A percentile compares a stretch with the other conserved stretches of the same genome.
These are phyloP conservation scores for Trametopsis cervina DNA, from an alignment of 768 basidiomycete genomes.

Conservation along the genomic window DNA sequence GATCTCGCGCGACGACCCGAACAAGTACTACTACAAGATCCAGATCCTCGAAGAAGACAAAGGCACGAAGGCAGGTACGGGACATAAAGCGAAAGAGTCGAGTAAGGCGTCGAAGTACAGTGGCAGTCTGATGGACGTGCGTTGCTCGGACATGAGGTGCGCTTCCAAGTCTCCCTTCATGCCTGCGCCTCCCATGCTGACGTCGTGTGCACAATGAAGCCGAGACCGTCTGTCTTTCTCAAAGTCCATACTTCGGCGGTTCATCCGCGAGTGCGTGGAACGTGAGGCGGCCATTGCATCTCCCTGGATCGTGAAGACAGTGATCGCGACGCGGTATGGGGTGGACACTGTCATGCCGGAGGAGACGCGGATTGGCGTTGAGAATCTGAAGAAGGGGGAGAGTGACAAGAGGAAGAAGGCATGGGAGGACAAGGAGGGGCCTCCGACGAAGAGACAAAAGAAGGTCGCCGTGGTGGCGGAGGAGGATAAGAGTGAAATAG, in stretches of 20 bases:
- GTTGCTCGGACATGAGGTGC: conserved; percentile 74
- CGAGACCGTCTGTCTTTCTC: conserved; percentile 95
- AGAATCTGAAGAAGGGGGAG: conserved; percentile 77
- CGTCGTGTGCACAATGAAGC: conserved; percentile 32
- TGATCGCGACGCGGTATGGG: conserved; percentile 79
- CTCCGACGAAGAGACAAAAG: conserved; percentile 76
- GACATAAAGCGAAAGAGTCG: conserved; percentile 42
- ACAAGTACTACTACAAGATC: conserved; percentile 81
- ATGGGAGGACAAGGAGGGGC: conserved; percentile 84
- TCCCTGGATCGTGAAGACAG: conserved; percentile 91
- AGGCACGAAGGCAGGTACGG: conserved; percentile 49
- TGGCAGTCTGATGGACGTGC: conserved; percentile 80
- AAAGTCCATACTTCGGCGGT: conserved; percentile 93
- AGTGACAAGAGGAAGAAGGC: conserved; percentile 90
- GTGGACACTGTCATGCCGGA: conserved; percentile 84
- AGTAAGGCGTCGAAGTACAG: conserved; percentile 51
- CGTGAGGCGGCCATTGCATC: conserved; percentile 89
- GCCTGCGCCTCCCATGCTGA: background rate
- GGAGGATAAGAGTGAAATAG: conserved; percentile 62
- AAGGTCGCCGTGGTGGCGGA: conserved; percentile 68
- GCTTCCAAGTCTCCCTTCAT: conserved; percentile 14
- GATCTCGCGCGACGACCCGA: conserved; percentile 66
- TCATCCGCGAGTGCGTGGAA: conserved; percentile 92
- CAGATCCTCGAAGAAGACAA: conserved; percentile 73
- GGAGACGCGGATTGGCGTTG: conserved; percentile 71